phyloP scores from a whole-genome alignment of 371 early-diverging fungal genomes.

The Fennellomyces sp. region DNA sequence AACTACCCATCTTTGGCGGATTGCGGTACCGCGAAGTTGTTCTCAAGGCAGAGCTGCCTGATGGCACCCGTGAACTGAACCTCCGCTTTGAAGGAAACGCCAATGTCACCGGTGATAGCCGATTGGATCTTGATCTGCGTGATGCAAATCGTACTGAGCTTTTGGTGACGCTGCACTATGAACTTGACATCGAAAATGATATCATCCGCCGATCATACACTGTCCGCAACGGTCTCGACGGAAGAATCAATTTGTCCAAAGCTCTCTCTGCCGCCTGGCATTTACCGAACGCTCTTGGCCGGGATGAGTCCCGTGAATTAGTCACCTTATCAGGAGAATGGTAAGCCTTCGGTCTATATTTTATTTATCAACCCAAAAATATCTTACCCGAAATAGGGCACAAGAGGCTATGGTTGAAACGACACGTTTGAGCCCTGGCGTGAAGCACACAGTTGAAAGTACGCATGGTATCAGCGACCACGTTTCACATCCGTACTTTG shows the following conservation, averaged over 20 bases:
- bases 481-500: conserved; percentile 41
- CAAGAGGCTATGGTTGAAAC: conserved; percentile 32
- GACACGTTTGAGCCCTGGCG: conserved; percentile 22
- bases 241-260: conserved; percentile 19
- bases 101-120: conserved; percentile 8
- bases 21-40: conserved; percentile 34
- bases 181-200: conserved; percentile 29
- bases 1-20: conserved; percentile 42
- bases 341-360: conserved; percentile 7
- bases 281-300: conserved; percentile 17
- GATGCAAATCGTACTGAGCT: conserved; percentile 22
- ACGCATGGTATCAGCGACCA: conserved; percentile 35
- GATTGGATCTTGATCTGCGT: conserved; percentile 1
- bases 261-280: conserved; percentile 41
- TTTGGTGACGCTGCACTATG: conserved; percentile 26
- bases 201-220: conserved; percentile 25
- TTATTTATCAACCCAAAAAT: neutral
- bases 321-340: conserved; percentile 38
- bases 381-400: neutral
- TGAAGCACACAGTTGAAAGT: conserved; percentile 23
- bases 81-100: conserved; percentile 12
- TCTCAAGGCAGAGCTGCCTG: conserved; percentile 24
- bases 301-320: conserved; percentile 19
- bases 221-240: conserved; percentile 14
- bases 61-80: conserved; percentile 36